These are phyloP conservation scores for Plenodomus tracheiphilus DNA, from an alignment of 2,329 filamentous ascomycete species.

Conservation along the genomic window DNA sequence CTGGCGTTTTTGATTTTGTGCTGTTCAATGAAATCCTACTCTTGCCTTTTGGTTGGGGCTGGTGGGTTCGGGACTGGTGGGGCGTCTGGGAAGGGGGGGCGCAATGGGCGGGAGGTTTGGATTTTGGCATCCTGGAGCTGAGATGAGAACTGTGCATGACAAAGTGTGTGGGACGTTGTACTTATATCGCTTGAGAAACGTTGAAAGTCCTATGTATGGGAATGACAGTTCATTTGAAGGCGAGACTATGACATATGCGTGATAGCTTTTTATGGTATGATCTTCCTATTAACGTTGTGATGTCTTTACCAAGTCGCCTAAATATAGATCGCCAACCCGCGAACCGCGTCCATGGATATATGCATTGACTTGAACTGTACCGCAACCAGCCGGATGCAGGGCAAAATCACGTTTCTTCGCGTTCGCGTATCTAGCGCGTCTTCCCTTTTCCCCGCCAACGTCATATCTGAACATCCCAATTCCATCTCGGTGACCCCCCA, in stretches of 20 bases:
- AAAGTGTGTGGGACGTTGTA: conserved; percentile 20
- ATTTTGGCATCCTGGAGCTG: conserved; percentile 2
- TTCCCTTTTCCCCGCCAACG: conserved; percentile 6
- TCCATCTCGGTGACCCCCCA: too few species aligned
- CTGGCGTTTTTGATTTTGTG: conserved; percentile 20
- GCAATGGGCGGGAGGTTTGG: conserved; percentile 1
- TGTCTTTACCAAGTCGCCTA: too few species aligned
- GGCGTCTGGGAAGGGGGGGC: background rate
- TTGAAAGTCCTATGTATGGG: conserved; percentile 15
- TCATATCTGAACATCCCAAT: too few species aligned
- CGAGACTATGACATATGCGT: too few species aligned
- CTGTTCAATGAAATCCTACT: too few species aligned
- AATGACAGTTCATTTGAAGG: conserved; percentile 9
- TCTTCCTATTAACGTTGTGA: too few species aligned
- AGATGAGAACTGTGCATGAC: conserved; percentile 12
- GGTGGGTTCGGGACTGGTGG: conserved; percentile 6
- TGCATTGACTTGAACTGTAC: too few species aligned
- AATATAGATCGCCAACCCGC: too few species aligned
- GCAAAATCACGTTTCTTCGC: conserved; percentile 27
- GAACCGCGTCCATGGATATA: too few species aligned
- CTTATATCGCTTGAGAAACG: background rate
- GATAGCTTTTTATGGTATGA: too few species aligned
- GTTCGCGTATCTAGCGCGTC: conserved; percentile 21
- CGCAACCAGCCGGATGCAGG: background rate
- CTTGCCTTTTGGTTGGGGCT: conserved; percentile 1